Evolutionary conservation across 495 filamentous ascomycete genomes (phyloP), one percentile per base, ranked within the genome.

Genomic region (Cudoniella acicularis): DNA sequence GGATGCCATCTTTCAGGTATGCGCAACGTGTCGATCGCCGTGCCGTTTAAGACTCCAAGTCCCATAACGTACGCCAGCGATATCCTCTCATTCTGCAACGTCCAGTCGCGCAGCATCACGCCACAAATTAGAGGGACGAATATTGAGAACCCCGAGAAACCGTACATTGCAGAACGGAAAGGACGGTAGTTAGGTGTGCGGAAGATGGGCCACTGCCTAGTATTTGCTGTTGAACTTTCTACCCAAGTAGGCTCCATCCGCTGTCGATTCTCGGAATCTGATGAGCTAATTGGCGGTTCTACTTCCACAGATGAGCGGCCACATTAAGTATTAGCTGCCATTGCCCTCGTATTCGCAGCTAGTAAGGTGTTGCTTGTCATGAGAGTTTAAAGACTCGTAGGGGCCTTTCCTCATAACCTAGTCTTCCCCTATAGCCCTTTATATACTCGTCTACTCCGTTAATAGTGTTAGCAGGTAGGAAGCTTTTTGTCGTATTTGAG

Each of bases 41-140:
- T 93, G 10, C 92, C 92, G 72, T 97, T 96, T 52, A 96, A 65
- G 30, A 36, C 26, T 43, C 51, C 51, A 91, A 93, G 66, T 96
- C 85, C 4, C 16, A 93, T 75, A 63, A 80, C 71, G 89, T 89
- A 96, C 49, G 73, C 77, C 24, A 97, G 82, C 2, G 89, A 89
- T 69, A 96, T 93, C 59, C 84, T 81, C 36, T 82, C 73, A 25
- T 86, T 77, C 63, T 87, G 88, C 16, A 86, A 67, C n/a, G 56
- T 57, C 40, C 92, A 49, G 20, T 87, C 89, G 65, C 94, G 90
- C 52, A 73, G 56, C 26, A 80, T 23, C 10, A 54, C 26, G 17
- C 25, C 51, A 40, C 40, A 24, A 20, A 54, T 36, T 17, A 10
- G 81, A 1, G 93, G 92, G 51, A 95, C 76, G 21, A 91, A 75